phyloP scores from a whole-genome alignment of 352 stramenopile genomes.

The Globisporangium acanthophoron region DNA sequence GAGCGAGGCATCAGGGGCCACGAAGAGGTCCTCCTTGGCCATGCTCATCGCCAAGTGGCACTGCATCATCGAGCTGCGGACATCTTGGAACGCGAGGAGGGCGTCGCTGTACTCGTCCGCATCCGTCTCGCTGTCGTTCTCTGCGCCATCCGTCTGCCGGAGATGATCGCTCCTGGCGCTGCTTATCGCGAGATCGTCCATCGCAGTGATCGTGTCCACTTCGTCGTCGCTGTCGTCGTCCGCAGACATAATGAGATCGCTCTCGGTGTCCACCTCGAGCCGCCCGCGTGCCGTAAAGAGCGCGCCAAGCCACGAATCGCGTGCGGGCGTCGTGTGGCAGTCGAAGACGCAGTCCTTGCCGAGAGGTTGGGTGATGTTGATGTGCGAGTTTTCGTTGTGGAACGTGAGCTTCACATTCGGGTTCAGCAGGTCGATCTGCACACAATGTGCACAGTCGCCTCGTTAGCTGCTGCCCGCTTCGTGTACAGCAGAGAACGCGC shows the following conservation, averaged over 20 bases:
- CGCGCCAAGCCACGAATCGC: slow-evolving; percentile 59
- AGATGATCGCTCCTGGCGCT: slow-evolving; percentile 7
- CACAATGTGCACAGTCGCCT: not conserved
- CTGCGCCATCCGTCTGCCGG: slow-evolving; percentile 11
- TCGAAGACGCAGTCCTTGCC: slow-evolving; percentile 40
- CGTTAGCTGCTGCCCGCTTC: too few relatives aligned
- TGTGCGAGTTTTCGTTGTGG: slow-evolving; percentile 46
- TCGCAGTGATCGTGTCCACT: not conserved
- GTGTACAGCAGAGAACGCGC: not conserved
- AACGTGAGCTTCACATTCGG: slow-evolving; percentile 51
- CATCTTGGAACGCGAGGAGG: slow-evolving; percentile 48
- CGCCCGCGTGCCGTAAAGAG: slow-evolving; percentile 47
- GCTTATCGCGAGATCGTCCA: not conserved
- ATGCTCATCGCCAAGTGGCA: slow-evolving; percentile 43
- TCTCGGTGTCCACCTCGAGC: slow-evolving; percentile 30
- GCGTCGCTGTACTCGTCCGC: slow-evolving; percentile 44
- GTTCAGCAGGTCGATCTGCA: slow-evolving; percentile 57
- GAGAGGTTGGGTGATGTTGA: slow-evolving; percentile 38
- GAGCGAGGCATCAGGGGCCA: slow-evolving; percentile 7
- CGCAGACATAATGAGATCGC: slow-evolving; percentile 33
- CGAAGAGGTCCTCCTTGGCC: slow-evolving; percentile 22
- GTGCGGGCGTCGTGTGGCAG: slow-evolving; percentile 34
- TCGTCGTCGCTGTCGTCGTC: slow-evolving; percentile 38
- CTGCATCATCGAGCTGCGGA: slow-evolving; percentile 62
- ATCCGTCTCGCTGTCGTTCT: slow-evolving; percentile 14